A percentile compares a stretch with the other conserved stretches of the same genome.
phyloP scores from a whole-genome alignment of 2,329 filamentous ascomycete genomes.

The Tolypocladium ophioglossoides region DNA sequence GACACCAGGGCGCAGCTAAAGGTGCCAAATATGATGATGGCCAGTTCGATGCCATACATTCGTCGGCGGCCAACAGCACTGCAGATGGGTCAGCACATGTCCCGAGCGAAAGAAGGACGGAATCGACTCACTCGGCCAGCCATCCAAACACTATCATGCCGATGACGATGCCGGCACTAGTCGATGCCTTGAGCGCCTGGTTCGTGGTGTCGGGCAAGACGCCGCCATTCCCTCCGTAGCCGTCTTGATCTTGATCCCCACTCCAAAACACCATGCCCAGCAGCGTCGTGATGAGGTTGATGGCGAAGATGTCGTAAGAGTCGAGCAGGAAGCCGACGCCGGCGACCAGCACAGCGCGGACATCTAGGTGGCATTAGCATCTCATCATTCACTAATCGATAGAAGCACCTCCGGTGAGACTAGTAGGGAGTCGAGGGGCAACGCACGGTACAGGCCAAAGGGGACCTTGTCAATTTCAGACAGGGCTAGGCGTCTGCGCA shows the following conservation, averaged over 20 bases:
- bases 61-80: constrained; percentile 59
- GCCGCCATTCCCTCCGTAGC: constrained; percentile 42
- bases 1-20: constrained; percentile 55
- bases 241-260: constrained; percentile 27
- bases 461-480: constrained; percentile 72
- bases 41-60: constrained; percentile 74
- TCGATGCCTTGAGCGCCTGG: constrained; percentile 72
- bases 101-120: neutral
- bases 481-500: constrained; percentile 63
- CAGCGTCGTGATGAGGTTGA: constrained; percentile 61
- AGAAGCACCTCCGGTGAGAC: neutral
- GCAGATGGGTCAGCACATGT: neutral
- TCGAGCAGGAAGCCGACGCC: constrained; percentile 80
- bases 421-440: neutral
- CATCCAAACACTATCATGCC: constrained; percentile 71
- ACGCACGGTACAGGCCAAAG: constrained; percentile 58
- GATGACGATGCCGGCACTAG: constrained; percentile 66
- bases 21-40: constrained; percentile 61
- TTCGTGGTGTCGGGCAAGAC: constrained; percentile 53
- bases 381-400: neutral
- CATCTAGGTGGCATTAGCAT: constrained; percentile 28
- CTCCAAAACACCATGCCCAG: constrained; percentile 70
- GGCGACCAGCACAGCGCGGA: constrained; percentile 63
- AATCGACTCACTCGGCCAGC: constrained; percentile 50
- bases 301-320: constrained; percentile 73